Evolutionary conservation across 345 rosid genomes (phyloP), one percentile per base, ranked within the genome.

Genomic region (Carallia pectinifolia): DNA sequence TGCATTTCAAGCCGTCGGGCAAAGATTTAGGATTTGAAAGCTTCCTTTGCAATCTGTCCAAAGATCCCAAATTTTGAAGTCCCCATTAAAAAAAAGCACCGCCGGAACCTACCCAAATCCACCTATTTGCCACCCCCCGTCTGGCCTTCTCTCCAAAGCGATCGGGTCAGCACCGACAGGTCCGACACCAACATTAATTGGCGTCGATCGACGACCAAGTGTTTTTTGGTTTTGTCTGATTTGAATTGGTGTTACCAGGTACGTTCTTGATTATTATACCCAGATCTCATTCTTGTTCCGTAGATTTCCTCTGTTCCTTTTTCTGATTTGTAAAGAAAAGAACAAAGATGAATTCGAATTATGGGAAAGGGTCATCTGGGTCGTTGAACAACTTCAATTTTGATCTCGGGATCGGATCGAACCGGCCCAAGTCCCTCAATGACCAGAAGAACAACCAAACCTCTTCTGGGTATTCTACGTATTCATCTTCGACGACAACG

Each of bases 401-500:
- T 74, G 90, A 86, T 71, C 79, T 94, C 13, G 98, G 98, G 0
- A 62, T 91, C 65, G 95, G 96, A 68, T 90, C 96, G 1, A 81
- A 62, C 79, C 85, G 88, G 67, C 69, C 91, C 54, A 82, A 71
- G 71, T 81, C 96, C 16, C 33, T 94, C n/a, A 87, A 87, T 62
- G 96, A 87, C 16, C 93, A 90, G 76, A 94, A 78, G 88, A 94
- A 78, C 87, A 90, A 74, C 76, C 85, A 69, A 59, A 67, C 83
- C 36, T 71, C 81, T 8, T 79, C 88, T 18, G 78, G 83, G 12
- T 78, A 71, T 59, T 68, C 89, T 9, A 83, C 92, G 17, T 85
- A 71, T 72, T 77, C 88, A 5, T 78, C 84, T 36, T 36, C 82
- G 9, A 34, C 65, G 2, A 27, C 89, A 1, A 56, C 86, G 2